Percentiles rank a stretch among this genome's conserved stretches.
Evolutionary conservation across 352 stramenopile species (phyloP).

Genomic region (Pythium guiyangense): DNA sequence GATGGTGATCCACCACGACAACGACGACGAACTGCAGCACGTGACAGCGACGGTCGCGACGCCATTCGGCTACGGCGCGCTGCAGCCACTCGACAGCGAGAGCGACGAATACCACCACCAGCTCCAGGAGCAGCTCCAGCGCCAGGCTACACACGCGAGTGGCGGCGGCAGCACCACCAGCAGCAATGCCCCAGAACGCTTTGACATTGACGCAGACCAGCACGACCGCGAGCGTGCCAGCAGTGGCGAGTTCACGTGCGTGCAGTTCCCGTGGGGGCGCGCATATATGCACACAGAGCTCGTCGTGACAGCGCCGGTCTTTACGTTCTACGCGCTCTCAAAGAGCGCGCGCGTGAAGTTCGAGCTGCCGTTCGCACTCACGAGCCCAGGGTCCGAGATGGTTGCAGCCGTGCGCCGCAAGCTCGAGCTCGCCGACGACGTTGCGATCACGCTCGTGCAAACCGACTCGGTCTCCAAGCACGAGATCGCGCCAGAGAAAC

Average conservation of each 20-base stretch:
- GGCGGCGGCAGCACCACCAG: neutral
- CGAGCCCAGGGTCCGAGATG: conserved; percentile 44
- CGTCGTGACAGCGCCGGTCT: conserved; percentile 50
- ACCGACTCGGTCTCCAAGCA: conserved; percentile 71
- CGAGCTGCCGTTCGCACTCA: conserved; percentile 51
- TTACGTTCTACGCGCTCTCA: conserved; percentile 75
- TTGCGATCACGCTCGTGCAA: conserved; percentile 64
- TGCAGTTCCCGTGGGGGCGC: conserved; percentile 70
- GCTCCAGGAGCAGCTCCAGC: neutral
- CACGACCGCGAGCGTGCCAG: conserved; percentile 9
- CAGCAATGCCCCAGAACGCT: neutral
- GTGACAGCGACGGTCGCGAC: conserved; percentile 47
- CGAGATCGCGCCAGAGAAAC: conserved; percentile 50
- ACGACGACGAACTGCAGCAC: conserved; percentile 9
- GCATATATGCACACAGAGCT: conserved; percentile 60
- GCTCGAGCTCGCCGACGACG: conserved; percentile 39
- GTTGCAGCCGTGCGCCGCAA: conserved; percentile 47
- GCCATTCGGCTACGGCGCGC: conserved; percentile 62
- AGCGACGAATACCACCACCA: conserved; percentile 4
- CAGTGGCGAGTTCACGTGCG: conserved; percentile 42
- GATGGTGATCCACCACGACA: conserved; percentile 16
- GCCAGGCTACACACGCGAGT: neutral
- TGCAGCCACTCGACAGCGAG: conserved; percentile 23
- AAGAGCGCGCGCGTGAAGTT: conserved; percentile 69
- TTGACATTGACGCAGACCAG: conserved; percentile 7